Conservation (phyloP, 768 basidiomycete species). For the Amanita pseudoporphyria region DNA sequence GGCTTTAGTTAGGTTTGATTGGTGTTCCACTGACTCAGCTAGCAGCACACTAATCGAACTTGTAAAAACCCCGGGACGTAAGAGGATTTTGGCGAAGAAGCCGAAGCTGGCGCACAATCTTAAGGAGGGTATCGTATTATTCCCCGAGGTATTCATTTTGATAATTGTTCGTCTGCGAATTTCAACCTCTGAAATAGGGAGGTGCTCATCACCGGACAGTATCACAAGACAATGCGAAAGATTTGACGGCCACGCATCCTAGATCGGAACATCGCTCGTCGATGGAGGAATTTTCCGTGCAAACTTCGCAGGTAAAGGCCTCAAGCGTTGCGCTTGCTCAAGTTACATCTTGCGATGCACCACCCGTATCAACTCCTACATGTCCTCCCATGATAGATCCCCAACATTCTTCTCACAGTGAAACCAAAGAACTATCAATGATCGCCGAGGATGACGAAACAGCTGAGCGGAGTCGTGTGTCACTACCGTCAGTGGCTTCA, state of each 20-base stretch:
- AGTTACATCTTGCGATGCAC: constrained; percentile 15
- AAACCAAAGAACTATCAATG: constrained; percentile 48
- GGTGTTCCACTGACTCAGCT: background rate
- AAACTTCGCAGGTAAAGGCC: background rate
- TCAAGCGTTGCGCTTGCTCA: background rate
- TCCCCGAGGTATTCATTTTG: constrained; percentile 38
- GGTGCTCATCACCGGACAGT: background rate
- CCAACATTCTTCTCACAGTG: constrained; percentile 9
- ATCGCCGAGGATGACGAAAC: constrained; percentile 67
- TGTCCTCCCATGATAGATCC: background rate
- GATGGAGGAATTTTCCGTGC: background rate
- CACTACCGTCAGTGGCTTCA: constrained; percentile 11
- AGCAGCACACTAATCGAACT: constrained; percentile 65
- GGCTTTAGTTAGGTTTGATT: constrained; percentile 10
- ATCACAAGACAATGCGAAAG: background rate
- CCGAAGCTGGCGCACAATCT: constrained; percentile 40
- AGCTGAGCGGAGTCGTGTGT: constrained; percentile 29
- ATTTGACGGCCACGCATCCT: background rate
- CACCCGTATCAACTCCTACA: background rate
- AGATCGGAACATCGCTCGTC: background rate
- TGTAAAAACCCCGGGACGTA: constrained; percentile 77
- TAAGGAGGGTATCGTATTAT: constrained; percentile 27
- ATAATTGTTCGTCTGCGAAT: constrained; percentile 9
- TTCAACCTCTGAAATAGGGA: background rate
- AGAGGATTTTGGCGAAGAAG: constrained; percentile 44